Percentiles rank a stretch among this genome's conserved stretches.
Conservation (phyloP, 345 rosid species). For the Boechera retrofracta region DNA sequence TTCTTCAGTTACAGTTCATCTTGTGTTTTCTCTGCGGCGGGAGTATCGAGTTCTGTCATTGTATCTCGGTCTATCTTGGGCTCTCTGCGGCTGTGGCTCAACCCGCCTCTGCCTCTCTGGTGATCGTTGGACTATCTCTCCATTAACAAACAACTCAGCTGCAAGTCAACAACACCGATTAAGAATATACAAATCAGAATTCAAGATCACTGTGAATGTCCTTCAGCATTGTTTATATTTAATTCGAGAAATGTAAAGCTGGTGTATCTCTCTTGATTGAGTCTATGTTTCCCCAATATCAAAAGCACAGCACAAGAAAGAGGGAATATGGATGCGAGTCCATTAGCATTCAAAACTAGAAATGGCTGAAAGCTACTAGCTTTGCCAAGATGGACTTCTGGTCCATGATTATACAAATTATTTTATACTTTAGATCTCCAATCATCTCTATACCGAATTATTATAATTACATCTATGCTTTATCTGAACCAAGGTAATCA, state of each 20-base stretch:
- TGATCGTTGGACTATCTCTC: constrained; percentile 89
- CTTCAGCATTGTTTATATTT: not conserved
- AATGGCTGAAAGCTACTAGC: constrained; percentile 8
- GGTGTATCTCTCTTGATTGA: constrained; percentile 14
- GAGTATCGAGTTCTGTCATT: constrained; percentile 90
- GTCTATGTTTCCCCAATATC: constrained; percentile 9
- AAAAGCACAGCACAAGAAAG: constrained; percentile 18
- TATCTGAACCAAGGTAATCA: not conserved
- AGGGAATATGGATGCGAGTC: constrained; percentile 42
- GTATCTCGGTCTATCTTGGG: constrained; percentile 95
- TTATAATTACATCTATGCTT: not conserved
- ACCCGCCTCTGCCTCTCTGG: constrained; percentile 96
- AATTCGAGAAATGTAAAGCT: not conserved
- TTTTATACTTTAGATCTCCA: not conserved
- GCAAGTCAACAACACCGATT: constrained; percentile 41
- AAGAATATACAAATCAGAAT: not conserved
- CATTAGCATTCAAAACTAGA: constrained; percentile 47
- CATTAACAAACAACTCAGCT: constrained; percentile 95
- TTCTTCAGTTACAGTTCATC: constrained; percentile 47
- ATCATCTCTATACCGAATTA: not conserved
- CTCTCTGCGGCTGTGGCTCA: constrained; percentile 94
- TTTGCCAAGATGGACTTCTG: constrained; percentile 15
- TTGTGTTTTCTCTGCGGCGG: constrained; percentile 77
- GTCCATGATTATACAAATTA: not conserved
- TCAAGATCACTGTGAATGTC: constrained; percentile 2